Base-by-base conservation (phyloP, 768 basidiomycete genomes). In the Aureoboletus auriporus region DNA sequence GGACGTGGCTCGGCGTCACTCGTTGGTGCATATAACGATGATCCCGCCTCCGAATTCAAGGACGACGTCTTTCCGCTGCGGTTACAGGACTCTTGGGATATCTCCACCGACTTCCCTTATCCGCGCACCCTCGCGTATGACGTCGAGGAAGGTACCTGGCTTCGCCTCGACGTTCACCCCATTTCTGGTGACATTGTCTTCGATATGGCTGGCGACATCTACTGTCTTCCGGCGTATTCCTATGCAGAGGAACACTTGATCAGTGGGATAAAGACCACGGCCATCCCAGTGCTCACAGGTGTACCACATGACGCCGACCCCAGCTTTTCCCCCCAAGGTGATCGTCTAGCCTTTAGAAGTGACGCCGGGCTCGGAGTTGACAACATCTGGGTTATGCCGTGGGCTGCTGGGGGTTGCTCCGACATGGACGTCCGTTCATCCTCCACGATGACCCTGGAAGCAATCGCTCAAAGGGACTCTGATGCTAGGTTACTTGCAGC, bases 131-230 rank as follows among this genome's bases (percentile, higher is more conserved):
- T 87, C 29, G 74, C 78, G 47, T 89, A 83, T 61, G 80, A 86
- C 47, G 85, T 87, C 12, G 70, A 75, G 36, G 83, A 87, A 59
- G 86, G 86, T 8, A 88, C 86, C 31, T 89, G 85, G 85, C 67
- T 88, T 45, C 75, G 84, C 10, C 75, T 88, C 28, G 86, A 87
- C 57, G 84, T 86, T 2, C 80, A 85, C 52, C 83, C 83, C n/a
- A 66, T 69, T 45, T 75, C 77, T 3, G 84, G 86, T 11, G 86
- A 88, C 54, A 75, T 88, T 39, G 74, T 86, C 7, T 88, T 86
- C 47, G 86, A 86, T 61, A 84, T 88, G 77, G 65, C 82, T 7
- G 86, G 86, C 3, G 84, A 89, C 59, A 60, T 88, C 27, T 88
- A 86, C 62, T 88, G 86, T 56, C 70, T 89, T 39, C 76, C 84